Conservation (phyloP, 2,329 filamentous ascomycete species). For the Chaetomiaceae sp. region DNA sequence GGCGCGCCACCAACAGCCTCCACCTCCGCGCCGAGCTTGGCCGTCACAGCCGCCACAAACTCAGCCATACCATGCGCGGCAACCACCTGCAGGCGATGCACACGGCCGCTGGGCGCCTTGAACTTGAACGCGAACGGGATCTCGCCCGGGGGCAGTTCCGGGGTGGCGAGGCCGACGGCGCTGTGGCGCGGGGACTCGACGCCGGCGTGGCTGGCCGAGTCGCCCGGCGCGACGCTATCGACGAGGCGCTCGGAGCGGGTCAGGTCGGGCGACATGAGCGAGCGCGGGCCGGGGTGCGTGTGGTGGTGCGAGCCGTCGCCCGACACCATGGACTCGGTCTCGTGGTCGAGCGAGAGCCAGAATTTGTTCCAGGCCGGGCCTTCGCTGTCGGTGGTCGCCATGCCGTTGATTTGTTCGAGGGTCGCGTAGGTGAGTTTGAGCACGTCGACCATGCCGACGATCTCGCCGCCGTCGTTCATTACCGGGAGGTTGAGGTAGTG, state of each 20-base stretch:
- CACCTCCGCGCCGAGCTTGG: slow-evolving; percentile 79
- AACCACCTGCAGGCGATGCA: slow-evolving; percentile 82
- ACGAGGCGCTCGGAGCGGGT: slow-evolving; percentile 61
- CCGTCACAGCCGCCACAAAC: slow-evolving; percentile 68
- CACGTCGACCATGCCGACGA: slow-evolving; percentile 99
- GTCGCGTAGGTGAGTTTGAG: slow-evolving; percentile 97
- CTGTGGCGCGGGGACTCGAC: slow-evolving; percentile 70
- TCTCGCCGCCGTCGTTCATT: slow-evolving; percentile 95
- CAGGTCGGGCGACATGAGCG: slow-evolving; percentile 74
- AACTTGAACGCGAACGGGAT: slow-evolving; percentile 96
- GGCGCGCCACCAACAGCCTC: slow-evolving; percentile 79
- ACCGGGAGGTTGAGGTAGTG: slow-evolving; percentile 97
- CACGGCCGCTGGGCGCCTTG: slow-evolving; percentile 90
- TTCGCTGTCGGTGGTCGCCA: slow-evolving; percentile 81
- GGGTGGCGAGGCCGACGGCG: slow-evolving; percentile 41
- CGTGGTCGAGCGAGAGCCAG: slow-evolving; percentile 92
- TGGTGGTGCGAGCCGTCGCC: slow-evolving; percentile 76
- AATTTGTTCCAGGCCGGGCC: slow-evolving; percentile 99
- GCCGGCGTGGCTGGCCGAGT: slow-evolving; percentile 90
- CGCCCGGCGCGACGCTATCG: slow-evolving; percentile 84
- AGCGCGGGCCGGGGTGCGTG: slow-evolving; percentile 62
- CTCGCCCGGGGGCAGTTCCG: slow-evolving; percentile 58
- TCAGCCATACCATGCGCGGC: slow-evolving; percentile 74
- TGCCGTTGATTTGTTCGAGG: slow-evolving; percentile 94
- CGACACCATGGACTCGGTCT: slow-evolving; percentile 94